Conservation (phyloP, 306 rosid genomes). For the Cucurbita argyrosperma region DNA sequence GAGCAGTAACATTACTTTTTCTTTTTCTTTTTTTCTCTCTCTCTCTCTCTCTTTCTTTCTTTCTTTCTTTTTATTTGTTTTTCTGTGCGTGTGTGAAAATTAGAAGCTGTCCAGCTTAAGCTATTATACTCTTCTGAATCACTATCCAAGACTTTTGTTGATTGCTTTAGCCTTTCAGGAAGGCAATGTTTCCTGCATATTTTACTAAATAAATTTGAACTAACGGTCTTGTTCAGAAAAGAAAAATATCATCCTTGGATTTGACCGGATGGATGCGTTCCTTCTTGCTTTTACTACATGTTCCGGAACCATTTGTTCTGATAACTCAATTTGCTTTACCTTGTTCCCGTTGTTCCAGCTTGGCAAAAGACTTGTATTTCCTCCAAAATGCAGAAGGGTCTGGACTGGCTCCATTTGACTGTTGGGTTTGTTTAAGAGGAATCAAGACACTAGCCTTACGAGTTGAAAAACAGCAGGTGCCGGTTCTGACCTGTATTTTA, state of each 20-base stretch:
- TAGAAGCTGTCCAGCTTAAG: background rate
- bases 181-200: background rate
- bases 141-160: background rate
- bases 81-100: too few species aligned
- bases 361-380: conserved; percentile 72
- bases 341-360: conserved; percentile 25
- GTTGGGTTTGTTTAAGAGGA: conserved; percentile 80
- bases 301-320: background rate
- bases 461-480: conserved; percentile 89
- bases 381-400: conserved; percentile 87
- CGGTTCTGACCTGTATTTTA: conserved; percentile 11
- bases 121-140: background rate
- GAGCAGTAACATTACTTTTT: background rate
- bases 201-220: background rate
- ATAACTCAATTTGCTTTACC: background rate
- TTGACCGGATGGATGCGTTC: background rate
- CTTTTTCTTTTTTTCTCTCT: background rate
- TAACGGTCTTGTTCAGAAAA: background rate
- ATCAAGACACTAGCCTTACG: conserved; percentile 86
- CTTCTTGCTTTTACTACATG: background rate
- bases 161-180: background rate
- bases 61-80: background rate
- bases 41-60: too few species aligned
- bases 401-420: conserved; percentile 87
- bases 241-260: background rate